Percentiles rank a stretch among this genome's conserved stretches.
phyloP scores from a whole-genome alignment of 768 basidiomycete genomes.

The Russula compacta region DNA sequence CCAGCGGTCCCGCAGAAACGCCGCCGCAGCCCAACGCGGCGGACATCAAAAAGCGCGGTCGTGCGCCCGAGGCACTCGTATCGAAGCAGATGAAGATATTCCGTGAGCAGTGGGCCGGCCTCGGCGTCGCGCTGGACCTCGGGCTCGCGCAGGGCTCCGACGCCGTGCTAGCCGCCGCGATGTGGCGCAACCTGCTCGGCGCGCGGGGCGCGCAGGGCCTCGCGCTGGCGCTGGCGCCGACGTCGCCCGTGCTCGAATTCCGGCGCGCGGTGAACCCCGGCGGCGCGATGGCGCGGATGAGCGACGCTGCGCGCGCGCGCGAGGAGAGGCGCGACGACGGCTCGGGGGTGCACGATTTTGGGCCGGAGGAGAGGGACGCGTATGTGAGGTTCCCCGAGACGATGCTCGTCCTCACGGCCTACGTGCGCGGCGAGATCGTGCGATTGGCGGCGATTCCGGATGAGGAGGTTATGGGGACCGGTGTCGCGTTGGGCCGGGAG shows the following conservation, averaged over 20 bases:
- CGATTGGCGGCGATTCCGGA: constrained; percentile 14
- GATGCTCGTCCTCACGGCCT: constrained; percentile 55
- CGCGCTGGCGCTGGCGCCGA: constrained; percentile 23
- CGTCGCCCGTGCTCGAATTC: constrained; percentile 30
- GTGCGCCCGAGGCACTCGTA: constrained; percentile 71
- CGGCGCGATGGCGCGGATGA: constrained; percentile 53
- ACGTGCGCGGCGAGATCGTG: constrained; percentile 13
- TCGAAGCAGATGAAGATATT: constrained; percentile 85
- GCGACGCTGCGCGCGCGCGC: constrained; percentile 36
- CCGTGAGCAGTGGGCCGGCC: constrained; percentile 85
- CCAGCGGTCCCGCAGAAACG: background rate
- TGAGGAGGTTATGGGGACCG: constrained; percentile 5
- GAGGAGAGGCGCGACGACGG: constrained; percentile 58
- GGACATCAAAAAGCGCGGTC: constrained; percentile 24
- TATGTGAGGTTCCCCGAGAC: constrained; percentile 68
- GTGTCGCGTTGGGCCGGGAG: constrained; percentile 12
- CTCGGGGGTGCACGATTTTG: constrained; percentile 66
- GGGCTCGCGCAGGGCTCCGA: constrained; percentile 61
- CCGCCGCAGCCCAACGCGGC: background rate
- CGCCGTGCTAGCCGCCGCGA: constrained; percentile 71
- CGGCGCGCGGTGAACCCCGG: constrained; percentile 63
- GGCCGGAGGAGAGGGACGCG: constrained; percentile 46
- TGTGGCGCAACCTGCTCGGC: constrained; percentile 90
- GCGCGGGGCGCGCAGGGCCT: constrained; percentile 74
- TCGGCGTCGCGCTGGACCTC: constrained; percentile 71